Base-by-base conservation (phyloP, 139 green algal genomes). In the Tetradesmus obliquus region DNA sequence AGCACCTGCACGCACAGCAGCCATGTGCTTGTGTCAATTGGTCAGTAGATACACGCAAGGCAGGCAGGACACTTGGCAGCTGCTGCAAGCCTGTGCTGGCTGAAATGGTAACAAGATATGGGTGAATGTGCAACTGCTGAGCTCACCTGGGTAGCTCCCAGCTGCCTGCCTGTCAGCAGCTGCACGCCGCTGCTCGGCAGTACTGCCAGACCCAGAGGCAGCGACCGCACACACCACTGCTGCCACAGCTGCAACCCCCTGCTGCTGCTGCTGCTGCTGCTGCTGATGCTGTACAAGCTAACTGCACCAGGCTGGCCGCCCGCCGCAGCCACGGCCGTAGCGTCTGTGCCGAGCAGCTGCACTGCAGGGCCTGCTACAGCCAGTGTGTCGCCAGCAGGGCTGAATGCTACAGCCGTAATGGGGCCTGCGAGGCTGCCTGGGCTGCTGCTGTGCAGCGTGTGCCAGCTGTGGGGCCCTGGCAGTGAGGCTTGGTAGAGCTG, bases 401-500 rank as follows among this genome's bases (percentile, higher is more conserved):
- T 87, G 55, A 91, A 91, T 15, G 88, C 88, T 5, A 86, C 54
- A 13, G 76, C 76, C 13, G 88, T 80, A 24, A 86, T 90, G 19
- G 86, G 86, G 5, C 54, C 82, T 51, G 69, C 12, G 13, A n/a
- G 55, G 76, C 69, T 69, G 88, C n/a, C 66, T 3, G 66, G n/a
- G 79, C 19, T 51, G 55, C 76, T 66, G 88, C 88, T 91, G 55
- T 91, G 88, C 88, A 91, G 55, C 51, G 81, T n/a, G 13, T 86
- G 88, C 88, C 88, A 87, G 76, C 76, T 86, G 20, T 87, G 55
- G 5, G 54, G 54, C 22, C 55, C 76, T 2, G 20, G 74, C 45
- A 24, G 66, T 22, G n/a, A 84, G 22, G 74, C 87, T 32, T 24
- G 12, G 12, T 80, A 91, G 17, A 91, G 22, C 7, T 62, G 24